Conservation (phyloP, 1,284 basidiomycete species). For the Pterulicium gracile region DNA sequence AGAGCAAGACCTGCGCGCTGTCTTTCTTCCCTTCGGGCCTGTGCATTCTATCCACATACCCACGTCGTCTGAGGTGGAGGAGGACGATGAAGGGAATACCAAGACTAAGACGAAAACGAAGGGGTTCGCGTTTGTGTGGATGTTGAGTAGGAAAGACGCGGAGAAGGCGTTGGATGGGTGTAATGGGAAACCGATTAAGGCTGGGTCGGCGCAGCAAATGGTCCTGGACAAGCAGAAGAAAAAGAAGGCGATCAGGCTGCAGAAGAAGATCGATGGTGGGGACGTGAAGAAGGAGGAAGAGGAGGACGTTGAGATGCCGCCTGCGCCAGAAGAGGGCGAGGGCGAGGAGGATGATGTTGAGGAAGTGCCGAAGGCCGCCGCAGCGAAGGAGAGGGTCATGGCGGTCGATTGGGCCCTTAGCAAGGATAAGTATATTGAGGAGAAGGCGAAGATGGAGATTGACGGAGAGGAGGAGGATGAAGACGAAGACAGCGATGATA, state of each 20-base stretch:
- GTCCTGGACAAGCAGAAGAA: conserved; percentile 68
- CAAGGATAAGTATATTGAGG: conserved; percentile 87
- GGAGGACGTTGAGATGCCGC: conserved; percentile 22
- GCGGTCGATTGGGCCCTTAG: conserved; percentile 97
- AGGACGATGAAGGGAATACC: conserved; percentile 21
- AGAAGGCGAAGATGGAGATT: conserved; percentile 46
- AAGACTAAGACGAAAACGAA: conserved; percentile 35
- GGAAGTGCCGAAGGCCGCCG: conserved; percentile 16
- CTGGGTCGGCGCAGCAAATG: conserved; percentile 57
- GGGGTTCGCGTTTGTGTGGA: conserved; percentile 97
- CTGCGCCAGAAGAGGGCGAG: conserved; percentile 21
- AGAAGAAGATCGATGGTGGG: conserved; percentile 34
- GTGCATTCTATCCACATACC: conserved; percentile 85
- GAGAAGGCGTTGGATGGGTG: conserved; percentile 75
- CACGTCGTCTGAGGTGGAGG: conserved; percentile 16
- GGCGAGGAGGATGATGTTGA: conserved; percentile 28
- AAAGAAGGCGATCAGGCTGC: conserved; percentile 53
- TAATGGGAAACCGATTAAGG: conserved; percentile 68
- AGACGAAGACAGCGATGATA: conserved; percentile 19
- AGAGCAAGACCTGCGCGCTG: conserved; percentile 77
- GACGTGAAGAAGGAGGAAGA: conserved; percentile 25
- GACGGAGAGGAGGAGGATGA: conserved; percentile 25
- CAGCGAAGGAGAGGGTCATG: conserved; percentile 54
- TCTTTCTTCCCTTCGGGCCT: conserved; percentile 86
- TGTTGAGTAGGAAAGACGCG: conserved; percentile 79